Percentiles rank a stretch among this genome's conserved stretches.
phyloP scores from a whole-genome alignment of 1,284 basidiomycete species.

The Heterobasidion irregulare region DNA sequence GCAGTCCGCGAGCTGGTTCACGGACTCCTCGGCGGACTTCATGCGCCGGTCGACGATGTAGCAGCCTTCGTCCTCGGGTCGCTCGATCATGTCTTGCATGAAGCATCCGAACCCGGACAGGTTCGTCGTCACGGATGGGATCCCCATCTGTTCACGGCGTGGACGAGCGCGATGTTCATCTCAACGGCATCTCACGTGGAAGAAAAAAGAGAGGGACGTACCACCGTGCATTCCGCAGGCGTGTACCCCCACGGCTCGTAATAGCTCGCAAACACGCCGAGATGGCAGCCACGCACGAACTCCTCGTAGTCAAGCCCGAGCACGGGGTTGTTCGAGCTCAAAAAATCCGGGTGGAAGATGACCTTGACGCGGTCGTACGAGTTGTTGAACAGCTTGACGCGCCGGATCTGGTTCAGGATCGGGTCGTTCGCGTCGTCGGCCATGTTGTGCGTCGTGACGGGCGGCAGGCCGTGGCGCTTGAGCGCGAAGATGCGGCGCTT shows the following conservation, averaged over 20 bases:
- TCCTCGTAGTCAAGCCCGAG: constrained; percentile 97
- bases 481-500: constrained; percentile 96
- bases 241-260: constrained; percentile 93
- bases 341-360: constrained; percentile 97
- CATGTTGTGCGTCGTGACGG: constrained; percentile 98
- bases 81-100: constrained; percentile 98
- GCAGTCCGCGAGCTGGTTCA: constrained; percentile 65
- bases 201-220: constrained; percentile 26
- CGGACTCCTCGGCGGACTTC: constrained; percentile 88
- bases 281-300: constrained; percentile 95
- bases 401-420: constrained; percentile 89
- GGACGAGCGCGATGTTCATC: constrained; percentile 6
- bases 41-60: constrained; percentile 93
- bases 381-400: constrained; percentile 88
- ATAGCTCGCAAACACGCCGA: constrained; percentile 97
- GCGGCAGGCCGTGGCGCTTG: constrained; percentile 88
- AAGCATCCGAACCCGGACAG: constrained; percentile 96
- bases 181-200: constrained; percentile 2
- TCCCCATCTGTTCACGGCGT: constrained; percentile 69
- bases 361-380: constrained; percentile 86
- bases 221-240: constrained; percentile 79
- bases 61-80: constrained; percentile 79
- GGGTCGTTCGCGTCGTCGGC: constrained; percentile 88
- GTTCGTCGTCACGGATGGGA: constrained; percentile 95
- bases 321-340: constrained; percentile 97